phyloP scores from a whole-genome alignment of 177 flowering plant species.

The Tripterygium wilfordii region DNA sequence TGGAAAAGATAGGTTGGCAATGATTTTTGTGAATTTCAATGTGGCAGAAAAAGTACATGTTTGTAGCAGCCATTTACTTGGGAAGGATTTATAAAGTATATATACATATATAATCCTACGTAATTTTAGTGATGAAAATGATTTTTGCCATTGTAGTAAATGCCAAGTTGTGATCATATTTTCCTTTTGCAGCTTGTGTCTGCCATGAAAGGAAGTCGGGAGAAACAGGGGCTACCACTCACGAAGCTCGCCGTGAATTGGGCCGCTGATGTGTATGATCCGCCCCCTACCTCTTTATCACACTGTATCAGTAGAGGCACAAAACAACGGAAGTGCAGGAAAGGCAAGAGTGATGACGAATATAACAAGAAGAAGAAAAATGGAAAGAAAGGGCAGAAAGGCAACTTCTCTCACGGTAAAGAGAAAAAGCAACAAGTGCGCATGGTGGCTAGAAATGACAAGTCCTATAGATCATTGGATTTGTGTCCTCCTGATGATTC shows the following conservation, averaged over 20 bases:
- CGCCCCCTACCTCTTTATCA: slow-evolving; percentile 43
- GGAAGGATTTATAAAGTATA: too few species aligned
- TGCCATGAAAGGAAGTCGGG: slow-evolving; percentile 80
- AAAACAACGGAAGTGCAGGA: slow-evolving; percentile 29
- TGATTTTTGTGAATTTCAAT: too few species aligned
- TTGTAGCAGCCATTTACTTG: too few species aligned
- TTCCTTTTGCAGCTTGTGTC: slow-evolving; percentile 44
- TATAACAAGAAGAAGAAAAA: slow-evolving; percentile 33
- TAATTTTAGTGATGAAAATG: too few species aligned
- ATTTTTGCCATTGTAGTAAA: too few species aligned
- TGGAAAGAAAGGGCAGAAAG: slow-evolving; percentile 55
- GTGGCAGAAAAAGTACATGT: too few species aligned
- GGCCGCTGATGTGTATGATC: slow-evolving; percentile 92
- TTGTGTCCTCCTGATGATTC: slow-evolving; percentile 6
- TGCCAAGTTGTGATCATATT: neutral
- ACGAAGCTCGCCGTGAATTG: slow-evolving; percentile 51
- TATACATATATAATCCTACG: too few species aligned
- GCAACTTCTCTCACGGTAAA: slow-evolving; percentile 33
- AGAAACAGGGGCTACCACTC: slow-evolving; percentile 32
- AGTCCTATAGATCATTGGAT: slow-evolving; percentile 14
- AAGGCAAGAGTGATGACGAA: slow-evolving; percentile 25
- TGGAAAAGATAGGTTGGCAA: too few species aligned
- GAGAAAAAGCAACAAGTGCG: slow-evolving; percentile 51
- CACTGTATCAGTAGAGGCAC: slow-evolving; percentile 34
- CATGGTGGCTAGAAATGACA: slow-evolving; percentile 20